Conservation (phyloP, 2,329 filamentous ascomycete species). For the Aspergillus sclerotialis region DNA sequence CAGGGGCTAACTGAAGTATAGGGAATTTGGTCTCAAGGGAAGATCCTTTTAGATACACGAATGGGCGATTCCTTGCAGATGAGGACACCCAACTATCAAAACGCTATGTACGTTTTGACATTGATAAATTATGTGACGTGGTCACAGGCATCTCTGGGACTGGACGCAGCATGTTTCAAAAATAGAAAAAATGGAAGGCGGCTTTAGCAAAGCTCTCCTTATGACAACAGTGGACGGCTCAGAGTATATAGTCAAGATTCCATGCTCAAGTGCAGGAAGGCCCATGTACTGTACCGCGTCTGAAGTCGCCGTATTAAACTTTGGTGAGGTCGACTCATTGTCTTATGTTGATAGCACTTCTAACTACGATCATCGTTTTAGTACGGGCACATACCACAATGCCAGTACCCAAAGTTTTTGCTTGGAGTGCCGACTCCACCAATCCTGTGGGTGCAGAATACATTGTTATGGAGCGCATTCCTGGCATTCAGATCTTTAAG, state of each 20-base stretch:
- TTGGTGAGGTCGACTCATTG: conserved; percentile 8
- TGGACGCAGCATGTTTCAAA: conserved; percentile 4
- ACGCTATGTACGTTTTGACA: conserved; percentile 16
- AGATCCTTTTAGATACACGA: conserved; percentile 21
- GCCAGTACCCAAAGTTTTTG: conserved; percentile 17
- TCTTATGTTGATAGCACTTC: conserved; percentile 2
- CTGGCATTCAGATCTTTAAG: conserved; percentile 24
- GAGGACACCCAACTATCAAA: conserved; percentile 15
- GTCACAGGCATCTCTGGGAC: conserved; percentile 9
- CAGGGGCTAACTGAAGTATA: no score
- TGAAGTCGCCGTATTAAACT: conserved; percentile 25
- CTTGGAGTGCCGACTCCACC: conserved; percentile 13
- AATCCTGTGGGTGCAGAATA: conserved; percentile 32
- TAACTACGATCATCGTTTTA: neutral
- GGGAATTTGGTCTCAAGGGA: no score
- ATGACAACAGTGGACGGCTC: conserved; percentile 20
- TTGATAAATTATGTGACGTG: conserved; percentile 16
- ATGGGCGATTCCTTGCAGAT: conserved; percentile 20
- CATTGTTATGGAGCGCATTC: conserved; percentile 34
- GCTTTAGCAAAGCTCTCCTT: conserved; percentile 25
- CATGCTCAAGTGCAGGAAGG: conserved; percentile 22
- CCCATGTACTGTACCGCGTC: conserved; percentile 19
- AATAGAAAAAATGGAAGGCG: conserved; percentile 22
- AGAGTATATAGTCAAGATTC: conserved; percentile 27
- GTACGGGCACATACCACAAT: conserved; percentile 15